Evolutionary conservation across 148 eudicot species (phyloP), one percentile per base, ranked within the genome.

Genomic region (Bassia scoparia): DNA sequence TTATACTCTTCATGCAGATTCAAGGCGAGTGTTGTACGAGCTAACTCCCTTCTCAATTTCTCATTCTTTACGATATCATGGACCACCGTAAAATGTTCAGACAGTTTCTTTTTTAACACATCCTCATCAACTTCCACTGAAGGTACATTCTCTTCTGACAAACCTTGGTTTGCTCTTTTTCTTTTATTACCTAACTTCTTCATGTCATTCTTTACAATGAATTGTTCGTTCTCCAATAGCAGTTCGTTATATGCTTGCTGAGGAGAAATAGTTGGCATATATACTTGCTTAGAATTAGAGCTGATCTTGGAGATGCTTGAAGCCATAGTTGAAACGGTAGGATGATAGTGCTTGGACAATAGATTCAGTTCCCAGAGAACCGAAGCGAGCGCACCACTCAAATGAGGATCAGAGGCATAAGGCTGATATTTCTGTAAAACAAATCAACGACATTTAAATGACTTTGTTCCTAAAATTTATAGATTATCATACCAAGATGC

Each of bases 301-400:
- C 73, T 77, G 76, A 95, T 77, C 49, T 80, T 84, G 43, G 93
- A 80, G 56, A 95, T 91, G 73, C 74, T 84, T 17, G 93, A 84
- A n/a, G 97, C 97, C 66, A 88, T 79, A 34, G 90, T 79, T 21
- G 89, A 84, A 34, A 95, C 84, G 43, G 90, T 60, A 12, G 97
- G 98, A 81, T 91, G 93, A 77, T 87, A 91, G 78, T 95, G 98
- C 74, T 88, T 89, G 0, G 83, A 74, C 67, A 95, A 72, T 52
- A 95, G 88, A 82, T 87, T 87, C 10, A 95, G 88, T 79, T 95
- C 98, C 97, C 98, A 95, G 31, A 95, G 96, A 33, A 91, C 98
- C 0, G 98, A 88, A 74, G 98, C 91, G 33, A 95, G 90, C 37
- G 98, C 98, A 58, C 98, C 98, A 64, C 96, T 91, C 26, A 84